These are phyloP conservation scores for Phytophthora syringae DNA, from an alignment of 352 stramenopile species.

Conservation along the genomic window DNA sequence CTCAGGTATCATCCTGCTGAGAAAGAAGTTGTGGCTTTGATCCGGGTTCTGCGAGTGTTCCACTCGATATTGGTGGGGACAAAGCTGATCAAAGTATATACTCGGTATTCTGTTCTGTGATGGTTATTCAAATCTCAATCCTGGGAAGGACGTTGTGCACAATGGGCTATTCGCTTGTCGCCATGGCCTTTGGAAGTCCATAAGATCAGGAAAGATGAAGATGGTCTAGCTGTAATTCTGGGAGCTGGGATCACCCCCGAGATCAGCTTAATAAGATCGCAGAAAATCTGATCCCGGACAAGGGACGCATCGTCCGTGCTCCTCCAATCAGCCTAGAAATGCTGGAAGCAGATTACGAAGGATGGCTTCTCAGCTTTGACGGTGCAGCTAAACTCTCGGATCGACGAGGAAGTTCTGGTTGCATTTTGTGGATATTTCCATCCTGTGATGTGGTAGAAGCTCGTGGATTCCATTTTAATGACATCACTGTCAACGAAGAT, in stretches of 20 bases:
- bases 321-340: too few species aligned
- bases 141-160: constrained; percentile 4
- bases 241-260: not conserved
- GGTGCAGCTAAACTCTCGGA: too few species aligned
- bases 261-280: too few species aligned
- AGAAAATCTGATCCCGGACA: too few species aligned
- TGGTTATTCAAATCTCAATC: constrained; percentile 10
- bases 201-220: constrained; percentile 7
- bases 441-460: constrained; percentile 2
- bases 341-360: too few species aligned
- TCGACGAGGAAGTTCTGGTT: too few species aligned
- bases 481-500: constrained; percentile 3
- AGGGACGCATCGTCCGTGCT: too few species aligned
- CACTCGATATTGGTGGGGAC: not conserved
- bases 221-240: constrained; percentile 7
- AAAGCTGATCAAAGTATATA: constrained; percentile 2
- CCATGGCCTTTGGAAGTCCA: not conserved
- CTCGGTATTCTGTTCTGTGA: not conserved
- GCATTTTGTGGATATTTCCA: not conserved
- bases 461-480: not conserved
- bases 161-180: too few species aligned
- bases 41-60: constrained; percentile 7
- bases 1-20: too few species aligned
- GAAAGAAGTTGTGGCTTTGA: too few species aligned
- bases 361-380: too few species aligned